Conservation (phyloP, 2,329 filamentous ascomycete species). For the Alternaria arborescens region DNA sequence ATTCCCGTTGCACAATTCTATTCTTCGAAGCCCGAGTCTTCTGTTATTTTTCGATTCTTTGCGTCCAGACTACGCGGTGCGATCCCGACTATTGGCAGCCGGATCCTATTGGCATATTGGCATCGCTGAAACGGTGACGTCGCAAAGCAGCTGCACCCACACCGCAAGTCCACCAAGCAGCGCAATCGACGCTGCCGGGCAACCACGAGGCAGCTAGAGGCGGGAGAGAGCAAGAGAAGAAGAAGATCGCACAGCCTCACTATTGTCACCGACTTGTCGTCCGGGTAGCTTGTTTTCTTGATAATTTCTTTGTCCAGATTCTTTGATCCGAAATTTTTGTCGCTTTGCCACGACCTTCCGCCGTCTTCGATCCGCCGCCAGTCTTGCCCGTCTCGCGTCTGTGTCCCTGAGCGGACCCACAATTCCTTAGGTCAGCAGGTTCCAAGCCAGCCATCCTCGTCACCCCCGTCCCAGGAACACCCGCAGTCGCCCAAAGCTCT, state of each 20-base stretch:
- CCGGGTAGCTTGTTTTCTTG: neutral
- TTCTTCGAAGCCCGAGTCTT: slow-evolving; percentile 5
- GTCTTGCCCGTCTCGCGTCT: neutral
- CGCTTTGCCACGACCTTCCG: slow-evolving; percentile 32
- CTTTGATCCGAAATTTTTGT: slow-evolving; percentile 13
- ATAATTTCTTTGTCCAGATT: slow-evolving; percentile 18
- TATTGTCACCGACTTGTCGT: slow-evolving; percentile 9
- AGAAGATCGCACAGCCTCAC: slow-evolving; percentile 22
- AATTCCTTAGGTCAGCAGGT: slow-evolving; percentile 27
- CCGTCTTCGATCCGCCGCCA: slow-evolving; percentile 22
- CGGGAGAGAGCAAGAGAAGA: neutral
- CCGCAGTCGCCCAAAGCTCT: slow-evolving; percentile 11
- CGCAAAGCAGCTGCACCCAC: slow-evolving; percentile 21
- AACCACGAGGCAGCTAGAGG: slow-evolving; percentile 9
- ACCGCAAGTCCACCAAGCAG: slow-evolving; percentile 25
- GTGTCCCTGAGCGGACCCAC: slow-evolving; percentile 16
- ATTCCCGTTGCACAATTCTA: slow-evolving; percentile 5
- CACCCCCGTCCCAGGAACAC: slow-evolving; percentile 23
- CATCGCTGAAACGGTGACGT: slow-evolving; percentile 30
- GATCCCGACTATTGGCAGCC: slow-evolving; percentile 6
- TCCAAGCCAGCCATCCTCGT: slow-evolving; percentile 21
- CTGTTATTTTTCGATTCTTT: neutral
- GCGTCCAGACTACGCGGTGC: slow-evolving; percentile 1
- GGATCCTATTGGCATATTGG: slow-evolving; percentile 10
- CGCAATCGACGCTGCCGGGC: slow-evolving; percentile 26